Evolutionary conservation across 805 yeast species (phyloP).

Genomic region (Hanseniaspora mollemarum): DNA sequence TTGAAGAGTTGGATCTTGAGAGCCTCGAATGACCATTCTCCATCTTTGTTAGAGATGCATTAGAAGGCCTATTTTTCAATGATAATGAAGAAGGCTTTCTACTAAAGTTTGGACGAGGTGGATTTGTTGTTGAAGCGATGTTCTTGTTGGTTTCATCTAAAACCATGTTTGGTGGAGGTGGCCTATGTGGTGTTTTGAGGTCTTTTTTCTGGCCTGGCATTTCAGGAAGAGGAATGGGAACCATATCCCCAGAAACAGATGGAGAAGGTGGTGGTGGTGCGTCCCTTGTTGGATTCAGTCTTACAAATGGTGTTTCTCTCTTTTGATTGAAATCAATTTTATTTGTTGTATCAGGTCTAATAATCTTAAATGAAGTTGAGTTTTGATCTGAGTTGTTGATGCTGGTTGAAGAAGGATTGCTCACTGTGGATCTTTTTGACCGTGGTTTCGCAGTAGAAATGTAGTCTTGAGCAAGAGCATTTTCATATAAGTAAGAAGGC

Average conservation of each 20-base stretch:
- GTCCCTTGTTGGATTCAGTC: conserved; percentile 54
- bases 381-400: conserved; percentile 12
- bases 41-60: neutral
- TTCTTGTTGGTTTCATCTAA: neutral
- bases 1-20: conserved; percentile 22
- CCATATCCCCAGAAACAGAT: conserved; percentile 18
- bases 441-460: conserved; percentile 11
- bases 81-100: conserved; percentile 10
- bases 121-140: neutral
- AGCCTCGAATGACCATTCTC: conserved; percentile 13
- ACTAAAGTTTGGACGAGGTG: conserved; percentile 16
- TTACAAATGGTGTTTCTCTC: conserved; percentile 61
- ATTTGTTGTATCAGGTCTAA: conserved; percentile 48
- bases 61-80: conserved; percentile 7
- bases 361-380: conserved; percentile 53
- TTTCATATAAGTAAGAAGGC: conserved; percentile 23
- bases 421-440: conserved; percentile 14
- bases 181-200: conserved; percentile 14
- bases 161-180: conserved; percentile 20
- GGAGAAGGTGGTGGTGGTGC: conserved; percentile 51
- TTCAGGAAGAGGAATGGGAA: neutral
- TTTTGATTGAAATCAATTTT: conserved; percentile 77
- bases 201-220: conserved; percentile 14
- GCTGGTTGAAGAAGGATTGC: conserved; percentile 26
- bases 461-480: conserved; percentile 13